Evolutionary conservation across 164 flowering plant genomes (phyloP), one percentile per base, ranked within the genome.

Genomic region (Paratinospora sagittata): DNA sequence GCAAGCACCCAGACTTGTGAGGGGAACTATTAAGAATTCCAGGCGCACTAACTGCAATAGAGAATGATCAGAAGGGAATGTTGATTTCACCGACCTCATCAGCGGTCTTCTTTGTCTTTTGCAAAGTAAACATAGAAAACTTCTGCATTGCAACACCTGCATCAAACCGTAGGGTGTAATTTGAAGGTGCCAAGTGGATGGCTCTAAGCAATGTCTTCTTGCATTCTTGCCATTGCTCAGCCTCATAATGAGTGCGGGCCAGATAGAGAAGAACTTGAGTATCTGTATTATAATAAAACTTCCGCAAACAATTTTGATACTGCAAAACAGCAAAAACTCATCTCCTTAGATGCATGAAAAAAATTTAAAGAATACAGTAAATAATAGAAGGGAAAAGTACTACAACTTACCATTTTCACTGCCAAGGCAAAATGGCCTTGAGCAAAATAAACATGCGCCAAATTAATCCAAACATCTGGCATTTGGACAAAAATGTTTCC

Each of bases 141-240:
- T 95, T 95, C 63, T 95, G 99, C 92, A 95, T 84, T 11, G 92
- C 83, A 69, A 89, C 99, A 77, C 99, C 99, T 8, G 85, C 89
- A 82, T 92, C 92, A 81, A 95, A 95, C 67, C 92, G 81, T n/a
- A 92, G 74, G 7, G 90, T 83, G 75, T 92, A 91, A 84, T 92
- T 95, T 77, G 99, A 92, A 63, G 97, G 99, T 55, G 96, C 84
- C 87, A 95, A 80, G 76, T 92, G 99, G 69, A 92, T 95, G 37
- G 98, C 99, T 82, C 97, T 88, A 26, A 95, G 79, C 77, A 95
- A 80, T 24, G 96, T 83, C 79, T 83, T 90, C 75, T 89, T 91
- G 83, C 98, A 92, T 77, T 95, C 97, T 84, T 92, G 97, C 99
- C 99, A 91, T 77, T 95, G 97, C 75, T 95, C 99, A 66, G 99